Evolutionary conservation across 1,284 basidiomycete genomes (phyloP).

Genomic region (Amylostereum areolatum): DNA sequence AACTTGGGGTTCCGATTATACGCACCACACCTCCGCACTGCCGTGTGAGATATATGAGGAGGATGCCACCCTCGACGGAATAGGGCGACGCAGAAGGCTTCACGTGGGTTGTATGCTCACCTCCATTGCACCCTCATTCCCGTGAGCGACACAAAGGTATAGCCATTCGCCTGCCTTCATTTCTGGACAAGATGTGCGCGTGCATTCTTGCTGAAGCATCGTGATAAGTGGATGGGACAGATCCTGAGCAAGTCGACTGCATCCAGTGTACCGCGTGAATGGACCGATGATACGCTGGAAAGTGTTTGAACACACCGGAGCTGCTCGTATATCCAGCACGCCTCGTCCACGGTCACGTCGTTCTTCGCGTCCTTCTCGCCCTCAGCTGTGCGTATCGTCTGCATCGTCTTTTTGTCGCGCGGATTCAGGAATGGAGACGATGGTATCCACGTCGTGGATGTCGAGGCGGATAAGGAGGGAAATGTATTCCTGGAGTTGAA

Average conservation of each 20-base stretch:
- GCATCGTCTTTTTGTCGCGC: constrained; percentile 24
- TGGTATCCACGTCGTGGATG: constrained; percentile 82
- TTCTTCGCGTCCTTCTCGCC: constrained; percentile 36
- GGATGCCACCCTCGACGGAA: too few species aligned
- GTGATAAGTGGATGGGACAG: constrained; percentile 87
- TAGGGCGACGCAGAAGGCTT: too few species aligned
- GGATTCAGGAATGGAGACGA: constrained; percentile 67
- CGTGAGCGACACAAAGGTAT: constrained; percentile 93
- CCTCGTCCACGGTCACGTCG: constrained; percentile 63
- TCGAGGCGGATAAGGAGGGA: constrained; percentile 79
- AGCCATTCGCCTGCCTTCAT: constrained; percentile 99
- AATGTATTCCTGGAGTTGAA: constrained; percentile 94
- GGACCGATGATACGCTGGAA: neutral
- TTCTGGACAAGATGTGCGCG: constrained; percentile 79
- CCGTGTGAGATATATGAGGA: too few species aligned
- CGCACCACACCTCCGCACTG: too few species aligned
- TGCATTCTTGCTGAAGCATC: constrained; percentile 82
- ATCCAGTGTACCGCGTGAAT: constrained; percentile 4
- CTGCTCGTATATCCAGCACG: constrained; percentile 96
- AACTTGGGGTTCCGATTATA: too few species aligned
- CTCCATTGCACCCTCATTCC: constrained; percentile 74
- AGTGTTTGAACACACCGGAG: constrained; percentile 54
- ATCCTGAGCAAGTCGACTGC: constrained; percentile 87
- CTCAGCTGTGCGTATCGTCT: constrained; percentile 12
- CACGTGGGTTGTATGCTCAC: constrained; percentile 23